Evolutionary conservation across 179 eudicot species (phyloP).

Genomic region (Beta lomatogona): DNA sequence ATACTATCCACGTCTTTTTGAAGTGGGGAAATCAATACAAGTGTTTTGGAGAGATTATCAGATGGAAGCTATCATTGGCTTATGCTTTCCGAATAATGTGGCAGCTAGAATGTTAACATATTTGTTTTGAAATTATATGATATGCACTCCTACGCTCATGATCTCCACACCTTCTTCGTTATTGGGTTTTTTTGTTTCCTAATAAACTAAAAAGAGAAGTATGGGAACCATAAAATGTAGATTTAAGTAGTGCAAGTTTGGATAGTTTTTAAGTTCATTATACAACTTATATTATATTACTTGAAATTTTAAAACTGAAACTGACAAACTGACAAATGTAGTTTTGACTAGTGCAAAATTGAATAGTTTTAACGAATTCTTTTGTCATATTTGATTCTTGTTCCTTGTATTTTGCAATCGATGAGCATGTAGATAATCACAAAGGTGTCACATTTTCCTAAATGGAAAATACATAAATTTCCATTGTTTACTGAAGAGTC

Average conservation of each 20-base stretch:
- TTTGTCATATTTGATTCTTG: neutral
- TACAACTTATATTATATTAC: too few relatives aligned
- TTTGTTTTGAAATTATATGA: neutral
- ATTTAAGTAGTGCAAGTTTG: too few relatives aligned
- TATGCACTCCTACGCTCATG: neutral
- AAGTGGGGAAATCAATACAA: neutral
- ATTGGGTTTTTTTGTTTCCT: too few relatives aligned
- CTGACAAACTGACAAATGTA: too few relatives aligned
- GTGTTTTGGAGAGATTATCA: neutral
- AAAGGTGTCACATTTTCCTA: neutral
- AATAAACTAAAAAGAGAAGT: too few relatives aligned
- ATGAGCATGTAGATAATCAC: neutral
- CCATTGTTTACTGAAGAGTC: slow-evolving; percentile 1
- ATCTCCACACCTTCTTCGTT: neutral
- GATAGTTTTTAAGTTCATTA: too few relatives aligned
- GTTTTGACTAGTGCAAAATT: neutral
- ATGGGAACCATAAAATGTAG: too few relatives aligned
- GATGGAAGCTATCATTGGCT: neutral
- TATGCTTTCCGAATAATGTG: neutral
- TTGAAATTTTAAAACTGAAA: too few relatives aligned
- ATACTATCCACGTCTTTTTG: neutral
- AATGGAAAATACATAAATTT: neutral
- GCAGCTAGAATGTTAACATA: neutral
- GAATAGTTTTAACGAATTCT: too few relatives aligned
- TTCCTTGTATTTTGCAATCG: neutral